Evolutionary conservation across 257 asterid genomes (phyloP).

Genomic region (Solanum sitiens): DNA sequence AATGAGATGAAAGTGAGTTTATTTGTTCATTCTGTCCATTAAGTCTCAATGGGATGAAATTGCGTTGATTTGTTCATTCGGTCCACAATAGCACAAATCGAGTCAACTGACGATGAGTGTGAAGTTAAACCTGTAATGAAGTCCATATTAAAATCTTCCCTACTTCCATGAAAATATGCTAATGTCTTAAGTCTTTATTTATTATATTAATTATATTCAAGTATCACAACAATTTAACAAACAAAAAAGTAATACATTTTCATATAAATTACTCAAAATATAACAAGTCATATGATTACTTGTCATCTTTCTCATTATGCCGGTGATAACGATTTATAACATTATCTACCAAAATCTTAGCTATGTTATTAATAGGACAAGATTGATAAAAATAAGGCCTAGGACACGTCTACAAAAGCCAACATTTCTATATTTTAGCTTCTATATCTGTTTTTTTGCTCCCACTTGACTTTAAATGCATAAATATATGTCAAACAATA

Average conservation of each 20-base stretch:
- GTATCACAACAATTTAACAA: background rate
- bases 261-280: background rate
- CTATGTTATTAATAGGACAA: background rate
- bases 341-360: background rate
- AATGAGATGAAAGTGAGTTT: no score
- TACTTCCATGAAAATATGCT: no score
- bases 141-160: no score
- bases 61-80: no score
- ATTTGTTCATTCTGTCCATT: no score
- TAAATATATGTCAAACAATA: background rate
- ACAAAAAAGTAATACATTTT: background rate
- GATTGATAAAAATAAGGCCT: background rate
- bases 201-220: background rate
- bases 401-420: background rate
- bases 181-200: background rate
- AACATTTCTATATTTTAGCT: background rate
- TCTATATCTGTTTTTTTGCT: background rate
- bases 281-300: background rate
- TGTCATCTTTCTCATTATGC: background rate
- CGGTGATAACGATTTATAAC: background rate
- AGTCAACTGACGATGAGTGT: no score
- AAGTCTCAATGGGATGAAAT: no score
- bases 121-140: no score
- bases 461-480: background rate
- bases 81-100: no score